Evolutionary conservation across 202 grass and related monocot genomes (phyloP).

Genomic region (Dendrocalamus latiflorus): DNA sequence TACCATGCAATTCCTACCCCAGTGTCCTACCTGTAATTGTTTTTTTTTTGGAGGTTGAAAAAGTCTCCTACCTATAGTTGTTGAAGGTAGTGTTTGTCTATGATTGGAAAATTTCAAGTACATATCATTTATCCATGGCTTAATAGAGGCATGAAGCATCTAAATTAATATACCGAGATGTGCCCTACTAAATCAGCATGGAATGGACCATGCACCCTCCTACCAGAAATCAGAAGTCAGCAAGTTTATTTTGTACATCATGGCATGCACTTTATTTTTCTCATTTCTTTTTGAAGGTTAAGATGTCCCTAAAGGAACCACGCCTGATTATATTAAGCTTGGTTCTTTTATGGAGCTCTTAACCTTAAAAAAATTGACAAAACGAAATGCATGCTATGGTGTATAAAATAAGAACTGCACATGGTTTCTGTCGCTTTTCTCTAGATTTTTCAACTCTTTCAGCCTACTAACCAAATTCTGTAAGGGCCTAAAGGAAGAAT

Average conservation of each 20-base stretch:
- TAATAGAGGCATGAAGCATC: background rate
- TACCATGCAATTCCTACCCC: background rate
- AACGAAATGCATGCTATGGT: constrained; percentile 1
- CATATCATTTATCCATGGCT: constrained; percentile 13
- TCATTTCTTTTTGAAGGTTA: background rate
- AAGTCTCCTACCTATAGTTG: constrained; percentile 8
- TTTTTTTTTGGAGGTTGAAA: too few species aligned
- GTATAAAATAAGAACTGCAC: background rate
- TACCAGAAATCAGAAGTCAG: constrained; percentile 26
- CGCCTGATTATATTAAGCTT: background rate
- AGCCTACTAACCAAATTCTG: background rate
- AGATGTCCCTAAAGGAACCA: background rate
- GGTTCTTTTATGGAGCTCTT: background rate
- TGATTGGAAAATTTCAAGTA: constrained; percentile 1
- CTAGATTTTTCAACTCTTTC: background rate
- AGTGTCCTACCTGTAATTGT: constrained; percentile 1
- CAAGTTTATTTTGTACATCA: constrained; percentile 12
- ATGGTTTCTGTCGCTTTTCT: constrained; percentile 1
- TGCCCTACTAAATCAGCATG: constrained; percentile 30
- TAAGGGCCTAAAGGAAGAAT: constrained; percentile 3
- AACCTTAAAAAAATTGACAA: background rate
- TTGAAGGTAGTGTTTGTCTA: background rate
- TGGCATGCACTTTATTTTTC: background rate
- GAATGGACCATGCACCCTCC: constrained; percentile 29
- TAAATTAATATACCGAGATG: constrained; percentile 30